Evolutionary conservation across 306 rosid genomes (phyloP).

Genomic region (Trifolium pratense): DNA sequence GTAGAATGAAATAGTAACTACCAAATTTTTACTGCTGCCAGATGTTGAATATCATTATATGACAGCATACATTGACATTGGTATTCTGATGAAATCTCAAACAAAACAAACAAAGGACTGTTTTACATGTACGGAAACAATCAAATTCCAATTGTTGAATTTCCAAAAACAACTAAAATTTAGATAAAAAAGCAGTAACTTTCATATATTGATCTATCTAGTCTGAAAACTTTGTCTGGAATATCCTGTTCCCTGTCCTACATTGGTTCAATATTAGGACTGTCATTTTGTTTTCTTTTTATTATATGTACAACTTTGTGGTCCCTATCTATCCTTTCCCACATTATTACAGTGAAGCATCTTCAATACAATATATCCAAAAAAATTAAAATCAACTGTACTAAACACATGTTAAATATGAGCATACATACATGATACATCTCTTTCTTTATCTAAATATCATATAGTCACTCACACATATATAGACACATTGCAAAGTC

Average conservation of each 20-base stretch:
- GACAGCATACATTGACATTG: not conserved
- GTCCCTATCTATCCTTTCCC: slow-evolving; percentile 49
- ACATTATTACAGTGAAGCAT: slow-evolving; percentile 40
- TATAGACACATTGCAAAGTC: slow-evolving; percentile 48
- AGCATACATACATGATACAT: not conserved
- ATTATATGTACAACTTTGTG: slow-evolving; percentile 46
- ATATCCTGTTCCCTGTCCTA: slow-evolving; percentile 83
- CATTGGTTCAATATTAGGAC: slow-evolving; percentile 48
- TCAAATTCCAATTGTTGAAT: slow-evolving; percentile 47
- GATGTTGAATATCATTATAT: not conserved
- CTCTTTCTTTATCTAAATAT: not conserved
- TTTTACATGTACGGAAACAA: slow-evolving; percentile 56
- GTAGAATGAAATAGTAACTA: not conserved
- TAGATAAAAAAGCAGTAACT: slow-evolving; percentile 50
- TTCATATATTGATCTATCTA: slow-evolving; percentile 48
- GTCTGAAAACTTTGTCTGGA: slow-evolving; percentile 74
- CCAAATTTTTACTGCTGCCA: not conserved
- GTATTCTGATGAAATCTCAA: slow-evolving; percentile 44
- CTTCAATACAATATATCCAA: slow-evolving; percentile 2
- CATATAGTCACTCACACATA: slow-evolving; percentile 32
- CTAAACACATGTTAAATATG: slow-evolving; percentile 28
- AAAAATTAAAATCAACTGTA: slow-evolving; percentile 32
- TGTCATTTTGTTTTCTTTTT: slow-evolving; percentile 40
- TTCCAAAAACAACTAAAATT: slow-evolving; percentile 14
- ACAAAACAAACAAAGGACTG: slow-evolving; percentile 29